These are phyloP conservation scores for Debaryomyces robertsiae DNA, from an alignment of 1,139 yeast species.

Conservation along the genomic window DNA sequence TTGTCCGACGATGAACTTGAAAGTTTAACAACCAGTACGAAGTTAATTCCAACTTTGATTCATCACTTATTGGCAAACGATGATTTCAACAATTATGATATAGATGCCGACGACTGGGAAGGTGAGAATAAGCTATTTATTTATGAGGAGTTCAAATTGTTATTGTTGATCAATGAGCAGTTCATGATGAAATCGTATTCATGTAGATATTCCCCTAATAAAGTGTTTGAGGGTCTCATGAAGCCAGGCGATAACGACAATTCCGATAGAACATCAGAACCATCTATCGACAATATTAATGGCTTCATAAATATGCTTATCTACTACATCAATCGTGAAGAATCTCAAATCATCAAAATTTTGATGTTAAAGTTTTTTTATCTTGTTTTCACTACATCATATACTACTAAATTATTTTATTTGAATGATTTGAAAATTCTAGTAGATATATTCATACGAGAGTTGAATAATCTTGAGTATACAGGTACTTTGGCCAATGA, in stretches of 20 bases:
- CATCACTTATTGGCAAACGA: constrained; percentile 55
- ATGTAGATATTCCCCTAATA: constrained; percentile 37
- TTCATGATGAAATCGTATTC: constrained; percentile 66
- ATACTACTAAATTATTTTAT: constrained; percentile 69
- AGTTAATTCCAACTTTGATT: constrained; percentile 43
- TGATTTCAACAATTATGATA: constrained; percentile 43
- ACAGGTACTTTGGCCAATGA: constrained; percentile 48
- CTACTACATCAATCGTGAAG: constrained; percentile 73
- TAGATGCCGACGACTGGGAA: constrained; percentile 43
- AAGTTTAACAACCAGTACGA: constrained; percentile 28
- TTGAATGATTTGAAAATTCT: constrained; percentile 84
- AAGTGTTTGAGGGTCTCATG: constrained; percentile 50
- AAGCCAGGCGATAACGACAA: constrained; percentile 16
- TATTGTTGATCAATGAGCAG: constrained; percentile 80
- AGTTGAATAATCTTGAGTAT: constrained; percentile 64
- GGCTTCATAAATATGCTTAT: constrained; percentile 45
- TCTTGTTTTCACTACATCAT: constrained; percentile 67
- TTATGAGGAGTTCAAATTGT: constrained; percentile 70
- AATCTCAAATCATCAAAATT: constrained; percentile 70
- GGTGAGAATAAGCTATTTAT: constrained; percentile 66
- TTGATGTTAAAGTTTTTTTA: constrained; percentile 79
- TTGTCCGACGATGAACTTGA: constrained; percentile 39
- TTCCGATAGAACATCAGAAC: constrained; percentile 16
- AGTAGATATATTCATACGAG: constrained; percentile 83
- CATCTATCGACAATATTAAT: constrained; percentile 27